Evolutionary conservation across 306 rosid species (phyloP).

Genomic region (Lathyrus oleraceus): DNA sequence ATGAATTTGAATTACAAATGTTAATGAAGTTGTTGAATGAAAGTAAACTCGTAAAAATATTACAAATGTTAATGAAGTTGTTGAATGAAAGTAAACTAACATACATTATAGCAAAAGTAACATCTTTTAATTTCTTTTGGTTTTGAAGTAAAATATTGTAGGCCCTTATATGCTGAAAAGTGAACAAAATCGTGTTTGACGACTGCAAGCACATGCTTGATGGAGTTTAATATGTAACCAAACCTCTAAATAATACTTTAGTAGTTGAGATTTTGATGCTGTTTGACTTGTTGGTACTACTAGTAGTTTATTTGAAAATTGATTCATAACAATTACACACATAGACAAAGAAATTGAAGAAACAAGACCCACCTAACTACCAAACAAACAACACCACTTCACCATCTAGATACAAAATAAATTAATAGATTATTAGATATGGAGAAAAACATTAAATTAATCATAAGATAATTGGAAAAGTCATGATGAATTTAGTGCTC

Average conservation of each 20-base stretch:
- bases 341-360: background rate
- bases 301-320: background rate
- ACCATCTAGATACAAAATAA: background rate
- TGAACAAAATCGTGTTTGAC: background rate
- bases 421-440: too few species aligned
- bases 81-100: too few species aligned
- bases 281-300: too few species aligned
- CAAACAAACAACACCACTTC: background rate
- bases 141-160: background rate
- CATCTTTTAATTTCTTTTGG: too few species aligned
- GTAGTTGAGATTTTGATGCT: too few species aligned
- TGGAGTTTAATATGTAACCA: background rate
- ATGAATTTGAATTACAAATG: too few species aligned
- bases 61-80: too few species aligned
- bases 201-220: background rate
- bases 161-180: background rate
- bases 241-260: background rate
- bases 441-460: background rate
- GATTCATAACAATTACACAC: background rate
- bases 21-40: too few species aligned
- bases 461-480: background rate
- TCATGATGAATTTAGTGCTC: background rate
- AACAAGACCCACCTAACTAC: background rate
- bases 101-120: too few species aligned
- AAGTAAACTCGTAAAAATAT: too few species aligned